These are phyloP conservation scores for Cyberlindnera bimundalis DNA, from an alignment of 805 yeast genomes.

Conservation along the genomic window DNA sequence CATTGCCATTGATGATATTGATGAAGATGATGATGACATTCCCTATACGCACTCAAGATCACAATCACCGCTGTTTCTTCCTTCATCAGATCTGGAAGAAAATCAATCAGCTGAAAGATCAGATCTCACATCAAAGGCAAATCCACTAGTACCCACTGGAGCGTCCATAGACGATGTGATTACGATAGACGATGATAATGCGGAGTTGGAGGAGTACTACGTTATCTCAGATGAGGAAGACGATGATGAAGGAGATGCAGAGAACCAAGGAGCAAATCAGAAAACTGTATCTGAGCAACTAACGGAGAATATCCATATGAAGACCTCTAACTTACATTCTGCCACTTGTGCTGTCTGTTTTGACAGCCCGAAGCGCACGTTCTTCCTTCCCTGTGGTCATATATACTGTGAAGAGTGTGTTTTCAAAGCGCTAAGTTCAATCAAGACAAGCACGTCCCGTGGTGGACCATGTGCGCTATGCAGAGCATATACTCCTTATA, in stretches of 20 bases:
- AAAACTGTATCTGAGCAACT: constrained; percentile 35
- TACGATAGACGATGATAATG: constrained; percentile 18
- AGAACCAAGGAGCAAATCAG: constrained; percentile 11
- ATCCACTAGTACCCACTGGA: background rate
- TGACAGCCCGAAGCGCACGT: constrained; percentile 47
- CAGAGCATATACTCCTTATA: constrained; percentile 33
- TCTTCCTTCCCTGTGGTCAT: constrained; percentile 56
- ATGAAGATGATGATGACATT: constrained; percentile 28
- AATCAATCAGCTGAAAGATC: background rate
- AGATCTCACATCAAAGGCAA: background rate
- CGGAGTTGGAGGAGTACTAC: constrained; percentile 16
- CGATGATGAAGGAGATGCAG: constrained; percentile 12
- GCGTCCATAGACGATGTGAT: constrained; percentile 4
- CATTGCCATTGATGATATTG: constrained; percentile 7
- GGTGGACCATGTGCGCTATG: constrained; percentile 43
- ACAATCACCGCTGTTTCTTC: constrained; percentile 22
- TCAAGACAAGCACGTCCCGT: constrained; percentile 29
- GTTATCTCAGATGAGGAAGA: constrained; percentile 23
- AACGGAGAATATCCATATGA: constrained; percentile 16
- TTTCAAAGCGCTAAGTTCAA: constrained; percentile 40
- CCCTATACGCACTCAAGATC: constrained; percentile 29
- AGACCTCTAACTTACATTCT: constrained; percentile 16
- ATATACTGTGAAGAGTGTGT: constrained; percentile 52
- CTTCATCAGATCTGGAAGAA: constrained; percentile 15
- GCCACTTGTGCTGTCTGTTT: constrained; percentile 51